phyloP scores from a whole-genome alignment of 495 filamentous ascomycete genomes.

The Neurospora intermedia region DNA sequence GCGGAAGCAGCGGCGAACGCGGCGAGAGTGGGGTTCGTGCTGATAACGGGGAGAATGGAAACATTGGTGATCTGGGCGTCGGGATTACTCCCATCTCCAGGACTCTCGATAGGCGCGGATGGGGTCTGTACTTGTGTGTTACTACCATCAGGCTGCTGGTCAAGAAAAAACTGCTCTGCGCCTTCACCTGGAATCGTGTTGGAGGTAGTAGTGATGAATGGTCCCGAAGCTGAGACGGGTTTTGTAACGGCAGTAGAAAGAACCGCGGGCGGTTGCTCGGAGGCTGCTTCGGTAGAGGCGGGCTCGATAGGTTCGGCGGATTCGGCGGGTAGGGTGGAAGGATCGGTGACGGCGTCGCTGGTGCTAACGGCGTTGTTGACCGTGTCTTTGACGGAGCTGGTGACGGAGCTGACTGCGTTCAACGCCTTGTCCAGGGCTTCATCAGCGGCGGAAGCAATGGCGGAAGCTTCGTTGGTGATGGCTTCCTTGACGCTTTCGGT shows the following conservation, averaged over 20 bases:
- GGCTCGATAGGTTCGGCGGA: neutral
- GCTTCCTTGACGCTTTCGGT: neutral
- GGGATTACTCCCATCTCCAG: neutral
- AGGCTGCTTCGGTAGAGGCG: neutral
- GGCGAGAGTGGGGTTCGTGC: neutral
- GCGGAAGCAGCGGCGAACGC: neutral
- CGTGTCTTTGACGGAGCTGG: neutral
- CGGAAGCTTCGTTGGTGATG: neutral
- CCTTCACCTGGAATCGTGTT: neutral
- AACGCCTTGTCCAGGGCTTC: neutral
- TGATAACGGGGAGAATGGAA: neutral
- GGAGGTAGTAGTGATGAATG: neutral
- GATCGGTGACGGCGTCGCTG: neutral
- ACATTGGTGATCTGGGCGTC: neutral
- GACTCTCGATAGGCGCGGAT: neutral
- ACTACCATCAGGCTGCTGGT: neutral
- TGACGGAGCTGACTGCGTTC: neutral
- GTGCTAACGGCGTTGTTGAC: neutral
- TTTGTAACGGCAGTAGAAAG: neutral
- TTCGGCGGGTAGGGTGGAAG: neutral
- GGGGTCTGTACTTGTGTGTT: neutral
- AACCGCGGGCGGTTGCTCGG: neutral
- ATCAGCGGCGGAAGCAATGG: neutral
- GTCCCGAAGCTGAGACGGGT: neutral
- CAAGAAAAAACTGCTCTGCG: neutral